Conservation (phyloP, 257 asterid genomes). For the Solanum megistacrolobum region DNA sequence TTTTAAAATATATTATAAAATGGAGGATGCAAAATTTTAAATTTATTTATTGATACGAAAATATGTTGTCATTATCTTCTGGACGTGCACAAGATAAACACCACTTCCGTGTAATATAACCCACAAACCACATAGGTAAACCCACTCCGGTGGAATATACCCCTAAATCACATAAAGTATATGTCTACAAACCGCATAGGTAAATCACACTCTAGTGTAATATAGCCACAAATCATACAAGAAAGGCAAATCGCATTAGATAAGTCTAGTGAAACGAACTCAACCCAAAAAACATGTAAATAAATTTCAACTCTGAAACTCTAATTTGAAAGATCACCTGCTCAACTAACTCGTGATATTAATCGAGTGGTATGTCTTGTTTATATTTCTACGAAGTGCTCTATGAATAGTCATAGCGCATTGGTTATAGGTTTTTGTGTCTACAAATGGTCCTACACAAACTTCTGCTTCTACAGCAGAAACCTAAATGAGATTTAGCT, state of each 20-base stretch:
- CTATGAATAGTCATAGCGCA: neutral
- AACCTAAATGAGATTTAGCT: neutral
- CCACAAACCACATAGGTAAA: neutral
- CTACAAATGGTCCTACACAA: neutral
- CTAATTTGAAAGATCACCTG: neutral
- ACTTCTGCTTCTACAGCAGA: no score
- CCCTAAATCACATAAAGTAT: neutral
- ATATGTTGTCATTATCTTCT: no score
- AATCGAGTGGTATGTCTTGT: neutral
- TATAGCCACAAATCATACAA: neutral
- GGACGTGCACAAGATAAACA: neutral
- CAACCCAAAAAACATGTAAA: neutral
- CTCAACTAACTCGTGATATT: neutral
- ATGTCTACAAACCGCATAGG: neutral
- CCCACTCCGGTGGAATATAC: neutral
- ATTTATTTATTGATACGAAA: neutral
- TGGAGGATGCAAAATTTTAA: neutral
- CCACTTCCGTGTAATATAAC: neutral
- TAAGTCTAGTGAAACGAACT: neutral
- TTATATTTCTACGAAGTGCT: neutral
- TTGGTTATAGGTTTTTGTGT: neutral
- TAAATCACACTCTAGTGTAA: neutral
- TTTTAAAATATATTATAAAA: neutral
- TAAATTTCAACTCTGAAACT: accelerated
- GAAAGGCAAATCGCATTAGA: no score